Evolutionary conservation across 441 rosid species (phyloP), one percentile per base, ranked within the genome.

Genomic region (Jatropha multifida): DNA sequence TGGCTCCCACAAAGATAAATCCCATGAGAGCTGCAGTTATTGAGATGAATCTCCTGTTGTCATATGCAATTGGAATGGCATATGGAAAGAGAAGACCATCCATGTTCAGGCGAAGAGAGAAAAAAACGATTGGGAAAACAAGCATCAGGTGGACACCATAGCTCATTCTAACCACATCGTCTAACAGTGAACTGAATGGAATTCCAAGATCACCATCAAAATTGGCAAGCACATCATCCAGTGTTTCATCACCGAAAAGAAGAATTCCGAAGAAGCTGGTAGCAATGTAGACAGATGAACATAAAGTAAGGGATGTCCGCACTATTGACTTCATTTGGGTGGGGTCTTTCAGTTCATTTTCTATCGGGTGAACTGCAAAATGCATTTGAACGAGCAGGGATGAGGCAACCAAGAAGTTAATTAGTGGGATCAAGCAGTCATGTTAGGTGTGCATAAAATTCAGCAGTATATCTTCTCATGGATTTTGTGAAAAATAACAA

Each of bases 61-160:
- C 87, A 49, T 78, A 80, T 55, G 83, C 76, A 69, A 89, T 81
- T 75, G 90, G 86, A 69, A 81, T 75, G 65, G 89, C 88, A 79
- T 77, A 77, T 13, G 92, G 88, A 77, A 83, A 89, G 46, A 90
- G 83, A 66, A 90, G 93, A 42, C 90, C 88, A 41, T 90, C 93
- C 62, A 89, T 41, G 67, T 83, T 90, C 74, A 90, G 90, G 74
- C 92, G 92, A 26, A 90, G 86, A 10, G 93, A 89, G 87, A 78
- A 88, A 74, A 90, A 89, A 67, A 89, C 89, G 18, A 85, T 85
- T 3, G 93, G 95, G 75, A 89, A 89, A 60, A 89, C 91, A 55
- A 88, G 90, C 90, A 90, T 90, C 80, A 90, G 82, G 82, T 90
- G 95, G 82, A 89, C 69, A 49, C 89, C 88, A 37, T 90, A 90